These are phyloP conservation scores for Mortierella sp. DNA, from an alignment of 371 early-diverging fungal genomes.

Conservation along the genomic window DNA sequence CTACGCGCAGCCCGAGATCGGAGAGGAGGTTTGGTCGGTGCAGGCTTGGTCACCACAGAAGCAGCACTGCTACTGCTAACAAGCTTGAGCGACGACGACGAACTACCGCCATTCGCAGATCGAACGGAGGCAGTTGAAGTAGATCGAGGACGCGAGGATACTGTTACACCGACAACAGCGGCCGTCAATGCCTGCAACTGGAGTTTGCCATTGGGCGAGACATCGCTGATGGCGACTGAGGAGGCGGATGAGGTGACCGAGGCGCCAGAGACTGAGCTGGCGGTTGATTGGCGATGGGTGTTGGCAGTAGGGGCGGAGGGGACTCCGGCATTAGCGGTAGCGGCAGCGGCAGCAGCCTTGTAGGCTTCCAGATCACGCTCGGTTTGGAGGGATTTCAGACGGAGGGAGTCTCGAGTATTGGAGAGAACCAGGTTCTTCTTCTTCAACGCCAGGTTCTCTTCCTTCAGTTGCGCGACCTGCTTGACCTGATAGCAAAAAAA, in stretches of 20 bases:
- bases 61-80: not conserved
- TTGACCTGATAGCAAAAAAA: conserved; percentile 50
- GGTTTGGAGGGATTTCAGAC: conserved; percentile 58
- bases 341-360: conserved; percentile 31
- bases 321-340: not conserved
- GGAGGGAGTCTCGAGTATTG: conserved; percentile 60
- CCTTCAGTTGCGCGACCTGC: conserved; percentile 65
- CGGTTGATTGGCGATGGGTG: not conserved
- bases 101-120: not conserved
- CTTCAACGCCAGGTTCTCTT: conserved; percentile 65
- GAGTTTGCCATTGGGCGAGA: conserved; percentile 6
- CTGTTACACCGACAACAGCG: not conserved
- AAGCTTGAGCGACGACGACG: not conserved
- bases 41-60: not conserved
- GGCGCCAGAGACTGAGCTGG: conserved; percentile 15
- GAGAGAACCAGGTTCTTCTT: conserved; percentile 60
- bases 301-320: not conserved
- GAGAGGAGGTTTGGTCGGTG: not conserved
- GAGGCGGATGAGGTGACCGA: conserved; percentile 22
- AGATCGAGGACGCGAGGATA: conserved; percentile 20
- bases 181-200: conserved; percentile 22
- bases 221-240: conserved; percentile 20
- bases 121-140: conserved; percentile 15
- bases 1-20: conserved; percentile 45
- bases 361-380: conserved; percentile 68